Evolutionary conservation across 2,329 filamentous ascomycete species (phyloP).

Genomic region (Diplocarpon rosae): DNA sequence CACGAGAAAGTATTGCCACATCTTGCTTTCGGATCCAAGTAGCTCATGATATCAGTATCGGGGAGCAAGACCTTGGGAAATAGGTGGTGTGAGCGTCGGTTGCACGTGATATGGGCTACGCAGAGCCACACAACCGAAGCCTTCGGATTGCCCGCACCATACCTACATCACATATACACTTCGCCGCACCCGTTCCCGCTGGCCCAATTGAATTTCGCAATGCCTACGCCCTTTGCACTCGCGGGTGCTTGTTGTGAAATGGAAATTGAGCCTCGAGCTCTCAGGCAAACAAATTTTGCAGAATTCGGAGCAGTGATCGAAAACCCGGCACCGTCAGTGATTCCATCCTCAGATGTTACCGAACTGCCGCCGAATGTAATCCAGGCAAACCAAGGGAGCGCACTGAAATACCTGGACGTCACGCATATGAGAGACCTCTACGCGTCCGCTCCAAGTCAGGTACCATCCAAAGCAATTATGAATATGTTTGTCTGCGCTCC

Average conservation of each 20-base stretch:
- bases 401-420: conserved; percentile 75
- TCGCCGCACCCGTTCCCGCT: too few species aligned
- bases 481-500: conserved; percentile 59
- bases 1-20: too few species aligned
- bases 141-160: too few species aligned
- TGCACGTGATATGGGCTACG: too few species aligned
- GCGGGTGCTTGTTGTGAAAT: conserved; percentile 1
- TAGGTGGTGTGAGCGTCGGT: too few species aligned
- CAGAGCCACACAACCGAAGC: too few species aligned
- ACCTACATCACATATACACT: too few species aligned
- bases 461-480: conserved; percentile 51
- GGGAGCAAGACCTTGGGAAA: too few species aligned
- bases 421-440: conserved; percentile 67
- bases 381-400: conserved; percentile 74
- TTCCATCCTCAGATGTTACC: conserved; percentile 33
- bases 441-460: conserved; percentile 47
- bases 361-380: conserved; percentile 35
- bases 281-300: conserved; percentile 59
- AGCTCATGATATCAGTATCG: too few species aligned
- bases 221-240: conserved; percentile 16
- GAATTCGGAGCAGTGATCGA: conserved; percentile 75
- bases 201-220: too few species aligned
- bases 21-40: too few species aligned
- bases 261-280: conserved; percentile 47
- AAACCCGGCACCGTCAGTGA: conserved; percentile 52